Evolutionary conservation across 2,329 filamentous ascomycete species (phyloP), one percentile per base, ranked within the genome.

Genomic region (Hypoxylon sp.): DNA sequence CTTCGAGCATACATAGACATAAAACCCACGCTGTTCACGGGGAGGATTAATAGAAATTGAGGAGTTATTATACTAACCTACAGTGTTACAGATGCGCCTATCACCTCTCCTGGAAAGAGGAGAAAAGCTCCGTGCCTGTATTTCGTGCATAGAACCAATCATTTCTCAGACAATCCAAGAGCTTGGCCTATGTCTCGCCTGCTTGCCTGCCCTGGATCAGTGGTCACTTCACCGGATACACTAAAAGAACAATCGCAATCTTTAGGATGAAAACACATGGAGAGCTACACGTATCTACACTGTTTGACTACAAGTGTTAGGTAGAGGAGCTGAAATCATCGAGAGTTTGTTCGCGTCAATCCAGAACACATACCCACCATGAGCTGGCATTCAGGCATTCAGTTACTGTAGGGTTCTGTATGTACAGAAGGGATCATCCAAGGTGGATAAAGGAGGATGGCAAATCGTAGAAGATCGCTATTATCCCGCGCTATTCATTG

Each of bases 381-480:
- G n/a, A n/a, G n/a, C n/a, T n/a, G n/a, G n/a, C n/a, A n/a, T n/a
- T n/a, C n/a, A n/a, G n/a, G n/a, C n/a, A n/a, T n/a, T n/a, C n/a
- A n/a, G n/a, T n/a, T n/a, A n/a, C n/a, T n/a, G n/a, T n/a, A n/a
- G n/a, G n/a, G n/a, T n/a, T n/a, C n/a, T n/a, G n/a, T n/a, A n/a
- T 18, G n/a, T 8, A 38, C 28, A 30, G 8, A 40, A 53, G 26
- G 40, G 51, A 63, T 65, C 67, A 61, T 53, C 46, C 38, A n/a
- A 51, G 38, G 54, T 55, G 57, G 61, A 22, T 62, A 58, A 69
- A 63, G 61, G 58, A 60, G 64, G 52, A 63, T 50, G 55, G 63
- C 22, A 61, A 61, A 66, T 64, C 56, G 52, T 38, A 16, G 66
- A 64, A 66, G 66, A 69, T 69, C 66, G 16, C 46, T 64, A 69